phyloP scores from a whole-genome alignment of 148 eudicot species.

The Nepenthes gracilis region DNA sequence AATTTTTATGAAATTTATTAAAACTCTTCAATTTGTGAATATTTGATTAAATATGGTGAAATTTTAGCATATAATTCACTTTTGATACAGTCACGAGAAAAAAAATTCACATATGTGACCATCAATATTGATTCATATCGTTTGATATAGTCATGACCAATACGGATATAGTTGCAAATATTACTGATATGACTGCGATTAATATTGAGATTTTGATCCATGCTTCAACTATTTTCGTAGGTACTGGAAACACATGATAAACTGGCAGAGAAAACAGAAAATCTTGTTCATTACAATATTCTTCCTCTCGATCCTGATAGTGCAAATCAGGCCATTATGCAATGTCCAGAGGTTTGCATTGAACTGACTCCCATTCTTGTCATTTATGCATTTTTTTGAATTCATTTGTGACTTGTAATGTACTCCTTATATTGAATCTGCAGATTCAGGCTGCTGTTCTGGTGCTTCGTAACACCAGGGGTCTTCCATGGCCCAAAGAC shows the following conservation, averaged over 20 bases:
- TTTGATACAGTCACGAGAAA: too few species aligned
- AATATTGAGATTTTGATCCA: background rate
- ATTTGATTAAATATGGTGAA: too few species aligned
- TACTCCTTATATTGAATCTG: slow-evolving; percentile 3
- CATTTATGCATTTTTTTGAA: background rate
- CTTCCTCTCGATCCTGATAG: slow-evolving; percentile 99
- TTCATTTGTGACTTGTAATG: background rate
- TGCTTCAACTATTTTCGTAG: slow-evolving; percentile 16
- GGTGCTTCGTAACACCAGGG: slow-evolving; percentile 93
- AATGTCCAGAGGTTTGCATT: slow-evolving; percentile 75
- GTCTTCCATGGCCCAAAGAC: slow-evolving; percentile 98
- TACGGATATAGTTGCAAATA: too few species aligned
- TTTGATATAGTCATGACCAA: too few species aligned
- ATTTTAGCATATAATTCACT: too few species aligned
- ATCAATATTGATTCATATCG: too few species aligned
- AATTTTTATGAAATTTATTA: too few species aligned
- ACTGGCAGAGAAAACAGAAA: slow-evolving; percentile 94
- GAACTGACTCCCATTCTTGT: background rate
- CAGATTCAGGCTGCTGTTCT: slow-evolving; percentile 92
- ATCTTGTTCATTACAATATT: slow-evolving; percentile 81
- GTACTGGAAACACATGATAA: slow-evolving; percentile 93
- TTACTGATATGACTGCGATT: too few species aligned
- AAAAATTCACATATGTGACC: too few species aligned
- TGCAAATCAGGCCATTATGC: slow-evolving; percentile 97
- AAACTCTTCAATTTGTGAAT: too few species aligned